Base-by-base conservation (phyloP, 805 yeast genomes). In the Maudiozyma barnettii region DNA sequence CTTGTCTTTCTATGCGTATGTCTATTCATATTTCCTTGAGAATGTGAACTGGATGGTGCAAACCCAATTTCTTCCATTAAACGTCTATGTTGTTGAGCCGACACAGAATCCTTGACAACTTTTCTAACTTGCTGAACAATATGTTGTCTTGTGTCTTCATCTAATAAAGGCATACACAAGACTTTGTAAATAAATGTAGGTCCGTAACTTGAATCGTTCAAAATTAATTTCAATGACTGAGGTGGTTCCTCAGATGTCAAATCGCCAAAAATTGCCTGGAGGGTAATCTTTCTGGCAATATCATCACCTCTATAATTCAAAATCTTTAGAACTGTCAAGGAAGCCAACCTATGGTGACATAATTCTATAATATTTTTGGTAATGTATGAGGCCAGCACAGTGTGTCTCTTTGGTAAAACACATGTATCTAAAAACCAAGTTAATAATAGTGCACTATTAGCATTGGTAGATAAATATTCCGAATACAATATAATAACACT, bases 341-440 rank as follows among this genome's bases (percentile, higher is more conserved):
- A 80, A 6, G 95, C 97, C 51, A 90, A 69, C 65, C 89, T 91
- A 57, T 88, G 95, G 39, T 82, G 77, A 57, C 91, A 79, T 50
- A 88, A 68, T 36, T 71, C 74, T 12, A 73, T 78, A 56, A 89
- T 72, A 54, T 79, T 73, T 1, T 87, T 81, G 41, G 78, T 57
- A 47, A 88, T 68, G 57, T 76, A 73, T 29, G 78, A 75, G 2
- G 88, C 80, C 43, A 93, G 69, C 18, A 86, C 69, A 23, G 70
- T 66, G 63, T 82, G 85, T 56, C 91, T 76, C 56, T 79, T 75
- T 37, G 82, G 81, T 39, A 81, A 59, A 8, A 73, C 73, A 54
- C 85, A 84, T 1, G 96, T 86, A 61, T 93, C 99, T 60, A 93
- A 74, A 57, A 85, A 84, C 99, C 99, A 93, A 1, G 96, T 88